Conservation (phyloP, 2,329 filamentous ascomycete species). For the Waltergamsia citrina region DNA sequence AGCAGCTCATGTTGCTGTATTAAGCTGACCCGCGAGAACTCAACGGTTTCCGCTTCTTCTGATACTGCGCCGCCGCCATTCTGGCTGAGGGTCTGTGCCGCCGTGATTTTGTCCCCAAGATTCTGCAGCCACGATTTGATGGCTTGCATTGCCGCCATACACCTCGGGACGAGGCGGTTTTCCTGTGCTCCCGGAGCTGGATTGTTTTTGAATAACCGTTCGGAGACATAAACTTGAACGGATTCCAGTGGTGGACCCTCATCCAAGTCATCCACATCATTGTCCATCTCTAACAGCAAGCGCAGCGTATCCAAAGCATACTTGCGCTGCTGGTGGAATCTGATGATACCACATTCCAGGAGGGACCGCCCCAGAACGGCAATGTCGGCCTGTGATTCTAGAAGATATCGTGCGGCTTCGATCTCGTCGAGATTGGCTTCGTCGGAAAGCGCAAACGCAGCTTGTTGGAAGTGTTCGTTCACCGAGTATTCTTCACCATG, state of each 20-base stretch:
- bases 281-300: slow-evolving; percentile 62
- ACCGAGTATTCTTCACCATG: slow-evolving; percentile 66
- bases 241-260: slow-evolving; percentile 31
- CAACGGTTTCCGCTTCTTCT: slow-evolving; percentile 67
- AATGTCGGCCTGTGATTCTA: slow-evolving; percentile 63
- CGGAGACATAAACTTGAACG: slow-evolving; percentile 44
- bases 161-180: slow-evolving; percentile 23
- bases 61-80: slow-evolving; percentile 36
- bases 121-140: slow-evolving; percentile 70
- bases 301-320: slow-evolving; percentile 78
- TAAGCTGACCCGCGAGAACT: slow-evolving; percentile 72
- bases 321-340: slow-evolving; percentile 78
- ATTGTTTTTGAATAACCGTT: slow-evolving; percentile 35
- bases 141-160: slow-evolving; percentile 65
- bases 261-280: slow-evolving; percentile 12
- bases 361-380: slow-evolving; percentile 61
- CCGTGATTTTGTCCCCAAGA: slow-evolving; percentile 67
- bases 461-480: slow-evolving; percentile 82
- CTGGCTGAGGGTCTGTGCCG: slow-evolving; percentile 65
- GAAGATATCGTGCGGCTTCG: slow-evolving; percentile 66
- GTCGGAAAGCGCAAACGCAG: slow-evolving; percentile 72
- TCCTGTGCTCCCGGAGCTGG: slow-evolving; percentile 20
- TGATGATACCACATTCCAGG: slow-evolving; percentile 71
- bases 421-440: slow-evolving; percentile 86
- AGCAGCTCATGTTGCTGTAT: slow-evolving; percentile 85